phyloP scores from a whole-genome alignment of 257 asterid genomes.

The Nicotiana sylvestris region DNA sequence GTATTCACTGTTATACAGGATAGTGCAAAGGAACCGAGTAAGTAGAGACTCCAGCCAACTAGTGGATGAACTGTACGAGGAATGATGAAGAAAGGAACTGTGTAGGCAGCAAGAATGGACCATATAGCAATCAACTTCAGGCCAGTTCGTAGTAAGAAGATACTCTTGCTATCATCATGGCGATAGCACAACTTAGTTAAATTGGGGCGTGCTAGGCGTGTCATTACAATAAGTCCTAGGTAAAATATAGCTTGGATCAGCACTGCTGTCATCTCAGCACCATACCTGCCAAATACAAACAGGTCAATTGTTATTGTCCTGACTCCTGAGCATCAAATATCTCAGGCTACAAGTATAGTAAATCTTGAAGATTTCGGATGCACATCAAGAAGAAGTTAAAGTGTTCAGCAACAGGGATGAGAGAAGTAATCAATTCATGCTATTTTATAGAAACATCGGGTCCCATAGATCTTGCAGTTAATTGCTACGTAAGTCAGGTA shows the following conservation, averaged over 20 bases:
- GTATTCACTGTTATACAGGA: conserved; percentile 38
- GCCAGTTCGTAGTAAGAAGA: conserved; percentile 37
- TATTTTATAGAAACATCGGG: not conserved
- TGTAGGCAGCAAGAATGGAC: conserved; percentile 56
- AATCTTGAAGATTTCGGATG: not conserved
- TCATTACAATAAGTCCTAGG: conserved; percentile 49
- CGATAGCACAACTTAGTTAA: conserved; percentile 55
- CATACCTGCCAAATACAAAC: conserved; percentile 36
- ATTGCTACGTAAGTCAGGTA: not conserved
- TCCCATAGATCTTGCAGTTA: not conserved
- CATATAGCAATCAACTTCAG: conserved; percentile 54
- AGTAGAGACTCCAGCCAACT: conserved; percentile 63
- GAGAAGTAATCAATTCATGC: not conserved
- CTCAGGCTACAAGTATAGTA: not conserved
- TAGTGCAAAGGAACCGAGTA: conserved; percentile 50
- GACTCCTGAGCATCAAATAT: not conserved
- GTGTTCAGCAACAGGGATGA: not conserved
- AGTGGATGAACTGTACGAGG: conserved; percentile 67
- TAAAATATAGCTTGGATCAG: conserved; percentile 43
- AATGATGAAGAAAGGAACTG: conserved; percentile 43
- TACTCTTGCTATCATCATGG: conserved; percentile 43
- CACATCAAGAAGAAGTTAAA: not conserved
- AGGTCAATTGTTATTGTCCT: not conserved
- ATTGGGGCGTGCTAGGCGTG: conserved; percentile 60
- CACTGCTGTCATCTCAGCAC: conserved; percentile 53